Evolutionary conservation across 345 rosid species (phyloP), one percentile per base, ranked within the genome.

Genomic region (Boechera stricta): DNA sequence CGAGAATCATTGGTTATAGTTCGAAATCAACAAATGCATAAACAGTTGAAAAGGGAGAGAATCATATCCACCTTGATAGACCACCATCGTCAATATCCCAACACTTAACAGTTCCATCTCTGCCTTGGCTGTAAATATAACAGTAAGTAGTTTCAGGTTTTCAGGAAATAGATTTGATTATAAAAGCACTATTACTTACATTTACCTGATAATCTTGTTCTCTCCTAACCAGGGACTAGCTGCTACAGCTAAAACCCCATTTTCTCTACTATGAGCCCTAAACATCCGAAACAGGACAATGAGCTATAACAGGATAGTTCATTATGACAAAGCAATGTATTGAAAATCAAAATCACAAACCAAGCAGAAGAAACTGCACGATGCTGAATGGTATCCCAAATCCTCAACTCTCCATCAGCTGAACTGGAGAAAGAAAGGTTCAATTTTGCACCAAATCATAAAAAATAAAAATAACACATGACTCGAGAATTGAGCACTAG

Each of bases 41-140:
- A 59, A 55, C 33, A 66, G 36, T 47, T 12, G 7, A 42, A 69
- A 3, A 56, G 56, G 7, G 31, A 9, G 9, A 1, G 7, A 32
- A 15, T 32, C 39, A 57, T 15, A 57, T 31, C 24, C 24, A 91
- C 98, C 97, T 89, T 48, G 96, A 87, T 8, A 94, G 78, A 79
- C 90, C 97, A 69, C 97, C 96, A 76, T 89, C 87, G 74, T 75
- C 88, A 51, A 95, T 74, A 80, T 86, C 96, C 99, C 98, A 95
- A 73, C 86, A 85, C 85, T 95, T 92, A 1, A 92, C 91, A 79
- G 94, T 90, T 79, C 98, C 98, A 85, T 95, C 98, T 83, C 90
- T 88, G 13, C 98, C 99, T 81, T 94, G 99, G 79, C 98, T 92
- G 85, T 58, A 68, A 33, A 13, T 33, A 57, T 4, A 63, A 39